Evolutionary conservation across 108 stramenopile genomes (phyloP).

Genomic region (Phaeodactylum tricornutum): DNA sequence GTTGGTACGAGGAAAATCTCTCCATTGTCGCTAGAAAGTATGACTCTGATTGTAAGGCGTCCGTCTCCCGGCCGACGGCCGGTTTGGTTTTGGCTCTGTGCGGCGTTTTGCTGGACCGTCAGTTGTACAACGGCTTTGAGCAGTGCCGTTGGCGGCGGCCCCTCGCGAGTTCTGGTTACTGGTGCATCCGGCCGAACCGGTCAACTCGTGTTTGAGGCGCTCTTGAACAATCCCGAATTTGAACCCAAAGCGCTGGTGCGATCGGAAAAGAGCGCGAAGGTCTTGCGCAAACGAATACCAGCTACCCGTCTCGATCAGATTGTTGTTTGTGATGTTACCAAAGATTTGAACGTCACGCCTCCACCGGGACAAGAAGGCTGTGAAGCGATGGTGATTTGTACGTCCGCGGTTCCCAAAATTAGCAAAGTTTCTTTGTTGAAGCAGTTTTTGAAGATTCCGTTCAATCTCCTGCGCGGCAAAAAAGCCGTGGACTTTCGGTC

Average conservation of each 20-base stretch:
- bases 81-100: no score
- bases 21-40: no score
- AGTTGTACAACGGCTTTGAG: no score
- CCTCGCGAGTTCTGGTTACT: slow-evolving; percentile 30
- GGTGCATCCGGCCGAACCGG: slow-evolving; percentile 55
- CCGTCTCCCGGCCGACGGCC: no score
- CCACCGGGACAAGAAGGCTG: background rate
- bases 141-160: no score
- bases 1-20: no score
- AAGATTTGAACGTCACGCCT: slow-evolving; percentile 10
- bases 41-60: no score
- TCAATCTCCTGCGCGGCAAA: slow-evolving; percentile 35
- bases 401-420: slow-evolving; percentile 53
- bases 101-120: no score
- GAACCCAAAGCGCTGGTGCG: slow-evolving; percentile 48
- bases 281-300: slow-evolving; percentile 23
- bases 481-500: slow-evolving; percentile 44
- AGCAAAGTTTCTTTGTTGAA: slow-evolving; percentile 30
- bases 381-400: slow-evolving; percentile 63
- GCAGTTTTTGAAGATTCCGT: slow-evolving; percentile 38
- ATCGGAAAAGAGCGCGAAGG: slow-evolving; percentile 36
- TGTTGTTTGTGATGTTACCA: slow-evolving; percentile 47
- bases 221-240: slow-evolving; percentile 39
- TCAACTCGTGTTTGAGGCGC: slow-evolving; percentile 34
- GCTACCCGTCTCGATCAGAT: slow-evolving; percentile 44